Conservation (phyloP, 1,139 yeast genomes). For the Suhomyces ambrosiae region DNA sequence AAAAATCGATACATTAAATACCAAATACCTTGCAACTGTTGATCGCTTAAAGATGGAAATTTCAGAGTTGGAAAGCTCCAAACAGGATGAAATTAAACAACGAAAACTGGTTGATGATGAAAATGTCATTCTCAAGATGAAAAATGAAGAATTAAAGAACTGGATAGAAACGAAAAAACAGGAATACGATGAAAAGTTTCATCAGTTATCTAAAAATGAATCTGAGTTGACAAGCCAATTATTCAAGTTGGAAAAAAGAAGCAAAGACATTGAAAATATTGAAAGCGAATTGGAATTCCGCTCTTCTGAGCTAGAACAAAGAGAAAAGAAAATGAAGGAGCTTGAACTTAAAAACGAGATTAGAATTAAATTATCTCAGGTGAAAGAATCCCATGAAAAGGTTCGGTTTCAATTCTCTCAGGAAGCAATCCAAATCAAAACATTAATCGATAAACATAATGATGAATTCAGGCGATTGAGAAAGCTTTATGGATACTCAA, state of each 20-base stretch:
- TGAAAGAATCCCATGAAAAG: constrained; percentile 16
- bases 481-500: constrained; percentile 7
- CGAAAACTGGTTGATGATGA: background rate
- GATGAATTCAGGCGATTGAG: constrained; percentile 15
- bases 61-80: background rate
- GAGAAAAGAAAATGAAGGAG: constrained; percentile 11
- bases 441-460: constrained; percentile 12
- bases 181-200: constrained; percentile 1
- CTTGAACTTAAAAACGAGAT: constrained; percentile 6
- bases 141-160: background rate
- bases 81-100: background rate
- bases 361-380: constrained; percentile 7
- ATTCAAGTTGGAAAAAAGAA: constrained; percentile 6
- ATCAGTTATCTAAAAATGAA: constrained; percentile 4
- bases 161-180: background rate
- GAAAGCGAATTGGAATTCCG: constrained; percentile 11
- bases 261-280: constrained; percentile 8
- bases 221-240: background rate
- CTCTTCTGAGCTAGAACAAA: constrained; percentile 9
- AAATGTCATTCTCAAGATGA: background rate
- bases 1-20: background rate
- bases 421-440: constrained; percentile 15
- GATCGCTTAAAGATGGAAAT: background rate
- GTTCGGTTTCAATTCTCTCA: constrained; percentile 13
- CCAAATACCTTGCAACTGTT: background rate